phyloP scores from a whole-genome alignment of 2,329 filamentous ascomycete species.

The Xenoacremonium recifei region DNA sequence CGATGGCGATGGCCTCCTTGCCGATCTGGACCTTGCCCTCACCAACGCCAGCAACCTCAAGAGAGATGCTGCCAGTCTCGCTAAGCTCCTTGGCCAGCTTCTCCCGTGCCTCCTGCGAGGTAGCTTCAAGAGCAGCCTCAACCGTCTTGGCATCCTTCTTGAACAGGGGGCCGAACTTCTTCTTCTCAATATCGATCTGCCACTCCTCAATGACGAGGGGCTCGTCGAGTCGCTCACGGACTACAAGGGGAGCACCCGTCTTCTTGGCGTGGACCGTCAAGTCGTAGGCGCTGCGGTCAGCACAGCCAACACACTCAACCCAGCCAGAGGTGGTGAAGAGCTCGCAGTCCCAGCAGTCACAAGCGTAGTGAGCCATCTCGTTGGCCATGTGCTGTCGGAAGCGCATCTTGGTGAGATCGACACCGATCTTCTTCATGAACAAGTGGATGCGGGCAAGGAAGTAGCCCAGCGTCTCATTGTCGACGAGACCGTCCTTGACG shows the following conservation, averaged over 20 bases:
- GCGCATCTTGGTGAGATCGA: conserved; percentile 83
- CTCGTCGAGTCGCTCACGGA: conserved; percentile 76
- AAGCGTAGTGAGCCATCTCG: conserved; percentile 83
- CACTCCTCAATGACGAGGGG: conserved; percentile 83
- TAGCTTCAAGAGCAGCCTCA: conserved; percentile 72
- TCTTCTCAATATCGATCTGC: conserved; percentile 85
- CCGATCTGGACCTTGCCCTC: conserved; percentile 76
- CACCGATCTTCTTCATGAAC: conserved; percentile 85
- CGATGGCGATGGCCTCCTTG: conserved; percentile 78
- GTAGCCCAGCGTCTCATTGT: conserved; percentile 98
- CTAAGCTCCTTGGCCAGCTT: conserved; percentile 73
- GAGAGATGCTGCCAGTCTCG: conserved; percentile 69
- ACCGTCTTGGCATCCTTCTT: conserved; percentile 91
- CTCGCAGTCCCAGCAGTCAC: conserved; percentile 98
- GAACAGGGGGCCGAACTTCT: conserved; percentile 92
- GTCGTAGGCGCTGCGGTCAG: conserved; percentile 93
- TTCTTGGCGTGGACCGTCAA: conserved; percentile 89
- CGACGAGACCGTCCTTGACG: conserved; percentile 77
- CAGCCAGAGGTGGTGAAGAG: conserved; percentile 89
- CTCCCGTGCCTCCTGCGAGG: conserved; percentile 79
- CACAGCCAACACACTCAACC: conserved; percentile 98
- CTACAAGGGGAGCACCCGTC: conserved; percentile 82
- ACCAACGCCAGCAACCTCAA: conserved; percentile 67
- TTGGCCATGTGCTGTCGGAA: conserved; percentile 95
- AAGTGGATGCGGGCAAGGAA: conserved; percentile 92